phyloP scores from a whole-genome alignment of 768 basidiomycete species.

The Agrocybe praecox region DNA sequence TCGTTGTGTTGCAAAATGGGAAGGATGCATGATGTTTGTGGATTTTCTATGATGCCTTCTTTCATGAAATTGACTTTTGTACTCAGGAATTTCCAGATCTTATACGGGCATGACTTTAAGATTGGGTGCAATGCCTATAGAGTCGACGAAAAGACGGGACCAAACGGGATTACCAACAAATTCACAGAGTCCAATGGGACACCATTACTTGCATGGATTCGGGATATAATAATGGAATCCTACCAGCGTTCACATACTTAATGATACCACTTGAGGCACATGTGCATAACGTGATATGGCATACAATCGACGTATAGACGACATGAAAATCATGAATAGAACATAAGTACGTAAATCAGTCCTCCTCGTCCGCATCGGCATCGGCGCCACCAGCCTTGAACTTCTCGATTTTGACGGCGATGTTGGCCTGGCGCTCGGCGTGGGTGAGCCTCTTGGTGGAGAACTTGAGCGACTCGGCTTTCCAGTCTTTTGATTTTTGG shows the following conservation, averaged over 20 bases:
- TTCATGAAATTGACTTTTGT: background rate
- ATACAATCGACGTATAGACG: slow-evolving; percentile 12
- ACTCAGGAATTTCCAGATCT: slow-evolving; percentile 64
- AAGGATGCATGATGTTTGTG: slow-evolving; percentile 74
- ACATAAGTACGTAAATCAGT: slow-evolving; percentile 42
- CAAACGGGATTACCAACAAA: slow-evolving; percentile 41
- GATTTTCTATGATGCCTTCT: background rate
- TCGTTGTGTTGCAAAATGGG: slow-evolving; percentile 79
- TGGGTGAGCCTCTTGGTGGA: slow-evolving; percentile 67
- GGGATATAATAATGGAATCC: slow-evolving; percentile 38
- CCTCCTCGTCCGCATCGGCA: slow-evolving; percentile 60
- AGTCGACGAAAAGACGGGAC: slow-evolving; percentile 42
- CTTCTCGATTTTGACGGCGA: slow-evolving; percentile 87
- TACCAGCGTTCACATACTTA: slow-evolving; percentile 1
- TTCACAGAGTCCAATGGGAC: slow-evolving; percentile 27
- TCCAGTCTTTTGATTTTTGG: slow-evolving; percentile 92
- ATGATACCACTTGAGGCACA: background rate
- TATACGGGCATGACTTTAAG: slow-evolving; percentile 48
- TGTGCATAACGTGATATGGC: background rate
- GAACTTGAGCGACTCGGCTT: slow-evolving; percentile 78
- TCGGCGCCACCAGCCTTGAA: slow-evolving; percentile 75
- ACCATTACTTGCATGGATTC: slow-evolving; percentile 57
- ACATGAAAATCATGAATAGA: slow-evolving; percentile 9
- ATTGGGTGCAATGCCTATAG: slow-evolving; percentile 64
- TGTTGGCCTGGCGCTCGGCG: slow-evolving; percentile 76